Evolutionary conservation across 2,329 filamentous ascomycete genomes (phyloP).

Genomic region (Intubia oerlemansii): DNA sequence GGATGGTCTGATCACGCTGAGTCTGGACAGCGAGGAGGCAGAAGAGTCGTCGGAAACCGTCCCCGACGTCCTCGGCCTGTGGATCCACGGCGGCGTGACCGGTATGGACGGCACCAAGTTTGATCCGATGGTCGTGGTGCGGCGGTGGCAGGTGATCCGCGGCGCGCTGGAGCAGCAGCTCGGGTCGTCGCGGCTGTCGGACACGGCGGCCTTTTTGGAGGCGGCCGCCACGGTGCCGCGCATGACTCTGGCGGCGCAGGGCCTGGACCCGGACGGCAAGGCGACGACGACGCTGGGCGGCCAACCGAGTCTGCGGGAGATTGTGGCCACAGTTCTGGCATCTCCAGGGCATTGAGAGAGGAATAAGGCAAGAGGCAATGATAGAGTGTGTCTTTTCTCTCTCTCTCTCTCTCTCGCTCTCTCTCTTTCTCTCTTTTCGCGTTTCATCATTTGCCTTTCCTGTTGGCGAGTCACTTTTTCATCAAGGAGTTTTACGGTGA

Average conservation of each 20-base stretch:
- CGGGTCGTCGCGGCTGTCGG: conserved; percentile 2
- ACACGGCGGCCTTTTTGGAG: conserved; percentile 3
- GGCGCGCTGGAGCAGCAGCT: conserved; percentile 4
- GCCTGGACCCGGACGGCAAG: conserved; percentile 11
- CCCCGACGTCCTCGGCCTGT: conserved; percentile 26
- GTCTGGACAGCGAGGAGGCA: neutral
- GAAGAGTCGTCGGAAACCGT: neutral
- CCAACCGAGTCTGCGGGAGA: no score
- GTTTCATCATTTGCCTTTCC: no score
- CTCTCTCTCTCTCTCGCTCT: no score
- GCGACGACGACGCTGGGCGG: conserved; percentile 24
- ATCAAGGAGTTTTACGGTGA: no score
- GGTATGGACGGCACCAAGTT: conserved; percentile 2
- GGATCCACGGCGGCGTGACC: conserved; percentile 22
- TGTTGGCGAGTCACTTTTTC: no score
- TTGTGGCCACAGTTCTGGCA: no score
- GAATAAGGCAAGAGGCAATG: no score
- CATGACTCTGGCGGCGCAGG: neutral
- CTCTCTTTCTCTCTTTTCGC: no score
- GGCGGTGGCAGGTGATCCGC: conserved; percentile 17
- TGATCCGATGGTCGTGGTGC: conserved; percentile 15
- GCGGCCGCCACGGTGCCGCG: conserved; percentile 1
- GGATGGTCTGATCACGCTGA: conserved; percentile 19
- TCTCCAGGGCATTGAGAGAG: no score
- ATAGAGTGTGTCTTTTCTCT: no score